A percentile compares a stretch with the other conserved stretches of the same genome.
Evolutionary conservation across 495 filamentous ascomycete genomes (phyloP).

Genomic region (Xeromyces bisporus): DNA sequence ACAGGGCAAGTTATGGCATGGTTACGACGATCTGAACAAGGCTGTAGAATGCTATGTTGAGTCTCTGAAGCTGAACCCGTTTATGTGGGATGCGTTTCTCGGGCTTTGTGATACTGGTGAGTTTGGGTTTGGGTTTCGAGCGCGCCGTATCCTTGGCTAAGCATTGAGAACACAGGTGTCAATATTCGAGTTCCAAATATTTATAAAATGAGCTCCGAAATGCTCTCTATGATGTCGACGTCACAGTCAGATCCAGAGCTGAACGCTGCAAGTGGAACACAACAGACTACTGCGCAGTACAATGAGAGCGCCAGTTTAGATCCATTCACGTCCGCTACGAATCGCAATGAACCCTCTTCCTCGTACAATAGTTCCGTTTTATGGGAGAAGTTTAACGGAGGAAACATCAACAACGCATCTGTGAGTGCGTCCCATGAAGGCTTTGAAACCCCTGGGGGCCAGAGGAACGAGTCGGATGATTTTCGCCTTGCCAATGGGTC

Average conservation of each 20-base stretch:
- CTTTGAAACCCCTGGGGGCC: conserved; percentile 25
- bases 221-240: conserved; percentile 32
- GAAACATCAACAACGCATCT: conserved; percentile 21
- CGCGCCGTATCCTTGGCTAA: conserved; percentile 10
- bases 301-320: conserved; percentile 27
- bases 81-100: conserved; percentile 96
- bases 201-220: conserved; percentile 60
- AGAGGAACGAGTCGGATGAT: conserved; percentile 28
- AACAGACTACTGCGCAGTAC: conserved; percentile 27
- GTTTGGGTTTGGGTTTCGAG: conserved; percentile 7
- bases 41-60: conserved; percentile 74
- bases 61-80: conserved; percentile 76
- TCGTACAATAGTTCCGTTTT: conserved; percentile 35
- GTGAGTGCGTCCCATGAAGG: conserved; percentile 19
- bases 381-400: conserved; percentile 41
- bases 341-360: conserved; percentile 21
- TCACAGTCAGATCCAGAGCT: conserved; percentile 19
- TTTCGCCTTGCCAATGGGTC: conserved; percentile 22
- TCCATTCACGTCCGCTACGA: conserved; percentile 28
- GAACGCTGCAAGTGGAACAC: conserved; percentile 16
- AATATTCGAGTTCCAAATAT: conserved; percentile 65
- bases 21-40: conserved; percentile 60
- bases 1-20: conserved; percentile 73
- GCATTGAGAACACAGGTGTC: conserved; percentile 39
- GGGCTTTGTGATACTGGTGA: conserved; percentile 55